Evolutionary conservation across 495 filamentous ascomycete genomes (phyloP), one percentile per base, ranked within the genome.

Genomic region (Pseudomonodictys pantanalensis): DNA sequence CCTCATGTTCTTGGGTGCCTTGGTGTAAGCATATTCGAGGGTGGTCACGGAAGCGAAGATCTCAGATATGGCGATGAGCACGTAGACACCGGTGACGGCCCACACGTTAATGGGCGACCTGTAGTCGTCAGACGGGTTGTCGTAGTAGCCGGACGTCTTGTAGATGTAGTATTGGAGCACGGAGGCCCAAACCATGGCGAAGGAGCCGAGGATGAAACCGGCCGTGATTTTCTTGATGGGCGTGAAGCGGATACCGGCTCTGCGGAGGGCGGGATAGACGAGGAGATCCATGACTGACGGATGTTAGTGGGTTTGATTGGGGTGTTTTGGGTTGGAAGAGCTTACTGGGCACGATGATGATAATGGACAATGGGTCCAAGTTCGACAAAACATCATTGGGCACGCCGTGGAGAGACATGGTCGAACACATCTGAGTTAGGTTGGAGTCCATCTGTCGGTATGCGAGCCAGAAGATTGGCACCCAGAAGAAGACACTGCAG

Each of bases 341-440:
- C 3, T 41, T 3, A 47, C 18, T 5, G 44, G 52, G 22, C 3
- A 52, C 26, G 2, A 55, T n/a, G 35, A 55, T 44, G 20, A 91
- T 81, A 38, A 91, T 72, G 2, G 86, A 75, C 52, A 91, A 75
- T 7, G 89, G 87, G 68, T 92, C 83, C 23, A 92, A 78, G 70
- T 91, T 91, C 61, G 80, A 81, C 62, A 92, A 76, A 24, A 91
- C 77, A 67, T 92, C 88, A 72, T 91, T 89, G 48, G 89, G 89
- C 0, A 90, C 79, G n/a, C 87, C 86, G 43, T 81, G 79, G 10
- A 89, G 77, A 4, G 73, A 60, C 86, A 93, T 87, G 6, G 80
- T 83, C 3, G 83, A 83, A 1, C 87, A 87, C 69, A 88, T 86
- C 9, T 83, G 86, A 28, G 81, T 83, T 18, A 91, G 73, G 73